Conservation (phyloP, 2,329 filamentous ascomycete species). For the Venturia aucupariae region DNA sequence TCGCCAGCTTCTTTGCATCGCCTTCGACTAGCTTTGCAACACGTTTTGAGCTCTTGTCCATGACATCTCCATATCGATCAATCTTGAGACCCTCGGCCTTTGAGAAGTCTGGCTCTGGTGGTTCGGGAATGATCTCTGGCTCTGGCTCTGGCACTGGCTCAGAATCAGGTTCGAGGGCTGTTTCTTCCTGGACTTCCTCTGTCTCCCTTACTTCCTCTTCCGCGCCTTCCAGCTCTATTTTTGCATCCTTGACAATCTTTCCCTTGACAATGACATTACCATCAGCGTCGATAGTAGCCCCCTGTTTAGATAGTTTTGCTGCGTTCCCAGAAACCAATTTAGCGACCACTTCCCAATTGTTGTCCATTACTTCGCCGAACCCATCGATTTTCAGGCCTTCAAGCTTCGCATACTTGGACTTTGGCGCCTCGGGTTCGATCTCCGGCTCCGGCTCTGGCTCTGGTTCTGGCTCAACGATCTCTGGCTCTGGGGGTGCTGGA, state of each 20-base stretch:
- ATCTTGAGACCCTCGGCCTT: slow-evolving; percentile 40
- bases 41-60: slow-evolving; percentile 40
- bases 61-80: slow-evolving; percentile 40
- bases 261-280: slow-evolving; percentile 43
- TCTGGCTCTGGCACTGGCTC: slow-evolving; percentile 42
- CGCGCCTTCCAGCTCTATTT: slow-evolving; percentile 38
- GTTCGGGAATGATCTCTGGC: slow-evolving; percentile 33
- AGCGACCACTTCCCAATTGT: slow-evolving; percentile 40
- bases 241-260: slow-evolving; percentile 33
- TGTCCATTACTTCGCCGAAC: slow-evolving; percentile 39
- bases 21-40: slow-evolving; percentile 39
- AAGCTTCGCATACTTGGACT: slow-evolving; percentile 42
- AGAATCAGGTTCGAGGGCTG: slow-evolving; percentile 36
- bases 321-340: slow-evolving; percentile 38
- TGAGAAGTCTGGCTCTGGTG: slow-evolving; percentile 34
- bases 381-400: slow-evolving; percentile 43
- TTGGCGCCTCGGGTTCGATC: slow-evolving; percentile 39
- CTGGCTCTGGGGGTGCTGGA: slow-evolving; percentile 30
- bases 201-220: slow-evolving; percentile 43
- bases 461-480: slow-evolving; percentile 27
- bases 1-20: slow-evolving; percentile 38
- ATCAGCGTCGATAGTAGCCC: slow-evolving; percentile 41
- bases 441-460: slow-evolving; percentile 38
- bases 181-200: slow-evolving; percentile 32
- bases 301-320: slow-evolving; percentile 42